Base-by-base conservation (phyloP, 2,329 filamentous ascomycete species). In the Fusarium zealandicum region DNA sequence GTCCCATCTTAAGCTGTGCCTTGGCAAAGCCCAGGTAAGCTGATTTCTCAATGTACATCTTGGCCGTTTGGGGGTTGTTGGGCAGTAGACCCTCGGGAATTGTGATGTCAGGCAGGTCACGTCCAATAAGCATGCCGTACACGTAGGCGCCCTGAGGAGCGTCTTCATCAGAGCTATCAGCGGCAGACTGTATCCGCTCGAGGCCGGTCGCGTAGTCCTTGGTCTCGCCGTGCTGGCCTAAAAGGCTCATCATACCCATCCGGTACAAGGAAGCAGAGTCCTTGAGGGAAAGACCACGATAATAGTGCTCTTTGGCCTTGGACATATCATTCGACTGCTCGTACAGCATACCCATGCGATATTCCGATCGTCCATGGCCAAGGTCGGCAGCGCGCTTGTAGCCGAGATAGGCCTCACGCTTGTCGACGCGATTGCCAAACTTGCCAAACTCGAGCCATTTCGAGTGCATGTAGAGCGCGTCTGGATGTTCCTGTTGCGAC, bases 391-490 rank as follows among this genome's bases (percentile, higher is more conserved):
- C 90, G 67, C 88, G 82, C 58, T 87, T 86, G 76, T 98, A 99
- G 67, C 89, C 90, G 57, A 87, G 78, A 72, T 96, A 98, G 7
- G 95, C 93, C 76, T 97, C 93, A 69, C 93, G 93, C 78, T 96
- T 96, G 78, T 99, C 95, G 55, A 92, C 82, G 22, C 92, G 86
- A 73, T 89, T 87, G 32, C 92, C 92, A 70, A 97, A 98, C 71
- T 96, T 96, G 65, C 95, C 95, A 80, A 98, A 99, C 72, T 99
- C 95, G 43, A 96, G 81, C 95, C 95, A 99, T 82, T 96, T 97
- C 54, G 92, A 91, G 67, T 87, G 87, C 79, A 98, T 91, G 72
- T 98, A 99, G 63, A 96, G 86, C 18, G 95, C 95, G 70, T 95
- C 92, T 18, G 95, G 95, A 67, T 99, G 95, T 59, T 89, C 86